phyloP scores from a whole-genome alignment of 805 yeast species.

The Dipodascus geniculatus region DNA sequence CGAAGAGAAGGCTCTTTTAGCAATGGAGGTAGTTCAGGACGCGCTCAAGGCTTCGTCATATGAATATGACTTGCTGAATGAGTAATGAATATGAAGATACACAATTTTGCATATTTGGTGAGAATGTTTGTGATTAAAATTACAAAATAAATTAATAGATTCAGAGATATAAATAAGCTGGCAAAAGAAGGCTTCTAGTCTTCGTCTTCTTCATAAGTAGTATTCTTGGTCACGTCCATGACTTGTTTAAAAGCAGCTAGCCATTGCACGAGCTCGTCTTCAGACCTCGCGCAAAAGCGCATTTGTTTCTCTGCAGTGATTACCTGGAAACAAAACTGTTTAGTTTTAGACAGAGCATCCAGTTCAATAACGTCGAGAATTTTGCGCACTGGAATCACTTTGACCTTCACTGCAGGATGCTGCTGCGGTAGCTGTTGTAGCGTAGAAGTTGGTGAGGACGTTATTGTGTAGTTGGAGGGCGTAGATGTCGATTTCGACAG shows the following conservation, averaged over 20 bases:
- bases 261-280: constrained; percentile 39
- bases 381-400: constrained; percentile 27
- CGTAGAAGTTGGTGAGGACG: background rate
- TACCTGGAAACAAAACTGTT: constrained; percentile 35
- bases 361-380: constrained; percentile 39
- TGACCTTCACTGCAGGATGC: constrained; percentile 6
- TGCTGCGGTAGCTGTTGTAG: constrained; percentile 18
- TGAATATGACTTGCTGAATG: background rate
- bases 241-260: constrained; percentile 32
- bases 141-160: constrained; percentile 2
- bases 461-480: background rate
- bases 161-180: background rate
- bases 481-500: constrained; percentile 28
- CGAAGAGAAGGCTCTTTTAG: constrained; percentile 48
- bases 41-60: constrained; percentile 17
- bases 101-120: background rate
- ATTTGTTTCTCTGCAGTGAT: constrained; percentile 36
- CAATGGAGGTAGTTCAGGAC: constrained; percentile 33
- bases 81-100: background rate
- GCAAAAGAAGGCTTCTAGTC: background rate
- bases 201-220: background rate
- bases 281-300: constrained; percentile 33
- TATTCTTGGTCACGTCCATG: constrained; percentile 3
- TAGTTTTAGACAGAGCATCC: constrained; percentile 35
- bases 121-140: background rate